Evolutionary conservation across 208 protist genomes (phyloP), one percentile per base, ranked within the genome.

Genomic region (Acanthamoeba healyi): DNA sequence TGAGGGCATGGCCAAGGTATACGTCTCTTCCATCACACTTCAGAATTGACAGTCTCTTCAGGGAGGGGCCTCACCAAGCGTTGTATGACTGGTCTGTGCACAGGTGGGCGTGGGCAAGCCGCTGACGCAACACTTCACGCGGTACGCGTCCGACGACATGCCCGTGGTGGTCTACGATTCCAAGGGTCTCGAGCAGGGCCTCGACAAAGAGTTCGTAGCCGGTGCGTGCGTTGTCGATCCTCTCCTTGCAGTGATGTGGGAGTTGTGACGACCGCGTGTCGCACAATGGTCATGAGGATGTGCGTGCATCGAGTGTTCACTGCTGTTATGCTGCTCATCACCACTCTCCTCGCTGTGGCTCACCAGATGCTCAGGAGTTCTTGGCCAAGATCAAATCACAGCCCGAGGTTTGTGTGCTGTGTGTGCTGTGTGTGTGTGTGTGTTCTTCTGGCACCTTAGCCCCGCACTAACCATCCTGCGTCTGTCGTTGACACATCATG

Each of bases 131-230:
- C 86, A 92, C 86, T 92, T 92, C 61, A 26, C 49, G 9, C 86
- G 86, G n/a, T 92, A 56, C 34, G 86, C 86, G 22, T 56, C 86
- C 10, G 86, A 42, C n/a, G 86, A 92, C 86, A 92, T 77, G 86
- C 86, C 86, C 24, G 61, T 92, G 2, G 86, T 92, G 36, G 56
- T 92, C 63, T 92, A 92, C 24, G 86, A 92, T n/a, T 92, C 86
- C 24, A 92, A 92, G 38, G 86, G 86, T 17, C 40, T 92, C 29
- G 86, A 92, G 34, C 49, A 74, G 56, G 86, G 86, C 49, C 40
- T 58, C n/a, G 26, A 65, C 86, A 29, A 65, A 26, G 86, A 92
- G 63, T 92, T 92, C 74, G 86, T 92, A 17, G 63, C 19, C 0
- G 81, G 81, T 88, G 38, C 9, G 40, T 22, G 2, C 44, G 4